A percentile compares a stretch with the other conserved stretches of the same genome.
Evolutionary conservation across 1,284 basidiomycete species (phyloP).

Genomic region (Rhizoctonia solani): DNA sequence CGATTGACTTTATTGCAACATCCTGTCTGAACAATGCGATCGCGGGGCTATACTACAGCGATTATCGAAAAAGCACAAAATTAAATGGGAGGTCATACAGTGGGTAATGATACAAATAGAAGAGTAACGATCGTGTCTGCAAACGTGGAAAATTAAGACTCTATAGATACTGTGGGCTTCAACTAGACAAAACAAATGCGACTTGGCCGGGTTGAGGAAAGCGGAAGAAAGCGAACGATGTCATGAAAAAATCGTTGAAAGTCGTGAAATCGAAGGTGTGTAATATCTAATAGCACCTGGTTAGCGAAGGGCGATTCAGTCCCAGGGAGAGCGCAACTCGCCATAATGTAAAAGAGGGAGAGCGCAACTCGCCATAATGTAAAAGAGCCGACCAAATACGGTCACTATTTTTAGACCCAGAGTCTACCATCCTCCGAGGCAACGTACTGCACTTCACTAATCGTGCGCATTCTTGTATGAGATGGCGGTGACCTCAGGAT

Average conservation of each 20-base stretch:
- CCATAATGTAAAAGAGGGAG: no score
- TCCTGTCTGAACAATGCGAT: background rate
- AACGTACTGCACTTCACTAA: slow-evolving; percentile 15
- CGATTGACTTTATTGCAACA: background rate
- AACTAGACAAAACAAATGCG: background rate
- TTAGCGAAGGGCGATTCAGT: no score
- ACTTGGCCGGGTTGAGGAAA: background rate
- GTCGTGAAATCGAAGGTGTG: no score
- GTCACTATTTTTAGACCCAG: slow-evolving; percentile 15
- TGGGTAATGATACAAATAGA: background rate
- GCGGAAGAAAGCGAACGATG: no score
- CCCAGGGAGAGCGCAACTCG: no score
- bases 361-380: slow-evolving; percentile 18
- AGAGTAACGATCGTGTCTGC: background rate
- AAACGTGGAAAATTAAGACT: background rate
- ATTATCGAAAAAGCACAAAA: background rate
- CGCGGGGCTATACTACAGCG: background rate
- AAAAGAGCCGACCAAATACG: background rate
- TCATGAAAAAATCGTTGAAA: no score
- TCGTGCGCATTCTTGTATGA: background rate
- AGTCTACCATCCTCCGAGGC: background rate
- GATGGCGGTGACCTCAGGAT: background rate
- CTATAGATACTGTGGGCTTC: background rate
- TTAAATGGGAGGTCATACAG: background rate
- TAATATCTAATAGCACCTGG: no score